Evolutionary conservation across 495 filamentous ascomycete species (phyloP), one percentile per base, ranked within the genome.

Genomic region (Achaetomiella virescens): DNA sequence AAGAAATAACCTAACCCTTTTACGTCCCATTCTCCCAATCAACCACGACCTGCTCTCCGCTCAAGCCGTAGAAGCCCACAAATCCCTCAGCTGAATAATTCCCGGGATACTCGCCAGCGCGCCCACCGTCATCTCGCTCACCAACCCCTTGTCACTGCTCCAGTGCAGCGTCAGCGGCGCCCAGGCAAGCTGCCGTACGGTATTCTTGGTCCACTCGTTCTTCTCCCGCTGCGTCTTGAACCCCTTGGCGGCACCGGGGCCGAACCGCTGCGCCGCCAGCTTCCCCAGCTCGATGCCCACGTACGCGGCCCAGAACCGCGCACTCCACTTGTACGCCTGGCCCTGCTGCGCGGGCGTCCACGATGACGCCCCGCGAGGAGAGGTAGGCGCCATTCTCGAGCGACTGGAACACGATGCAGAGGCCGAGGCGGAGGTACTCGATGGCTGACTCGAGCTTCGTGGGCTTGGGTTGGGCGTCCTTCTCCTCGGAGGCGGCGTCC

Each of bases 381-480:
- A 97, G 78, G 72, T 87, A 96, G 9, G 85, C 87, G 6, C 77
- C 82, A 69, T 96, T 96, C 76, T 97, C 92, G 29, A 95, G 78
- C 10, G 77, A 66, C 70, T 97, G 92, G 74, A 86, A 91, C 5
- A 77, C 59, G 14, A 85, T 66, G 67, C 85, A 87, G 17, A 78
- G 77, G 10, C 75, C 45, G 9, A 96, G 78, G 63, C 95, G 89
- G n/a, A 81, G 68, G 62, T 80, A 81, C 12, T 81, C 81, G 18
- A 96, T 66, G 17, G 62, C 72, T 62, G 52, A 81, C 57, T 40
- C 79, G 45, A 42, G 53, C 64, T 61, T 82, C 73, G 0, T 66
- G 38, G 36, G 58, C 40, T 40, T 38, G n/a, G 33, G 10, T n/a
- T n/a, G n/a, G 53, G 43, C 0, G 6, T 6, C 6, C 20, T 48